Evolutionary conservation across 1,284 basidiomycete genomes (phyloP), one percentile per base, ranked within the genome.

Genomic region (Coniophora puteana): DNA sequence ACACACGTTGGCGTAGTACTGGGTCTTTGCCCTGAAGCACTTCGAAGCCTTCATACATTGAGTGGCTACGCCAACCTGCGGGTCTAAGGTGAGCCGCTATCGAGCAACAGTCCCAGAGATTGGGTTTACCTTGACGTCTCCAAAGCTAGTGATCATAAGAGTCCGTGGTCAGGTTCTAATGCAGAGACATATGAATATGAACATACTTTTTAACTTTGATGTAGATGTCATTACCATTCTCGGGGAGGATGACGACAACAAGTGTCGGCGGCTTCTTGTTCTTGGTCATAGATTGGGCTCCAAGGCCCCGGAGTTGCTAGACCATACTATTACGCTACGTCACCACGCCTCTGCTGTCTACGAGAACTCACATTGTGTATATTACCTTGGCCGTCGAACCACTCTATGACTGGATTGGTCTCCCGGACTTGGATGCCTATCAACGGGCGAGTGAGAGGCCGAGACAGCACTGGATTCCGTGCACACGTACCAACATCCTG

Each of bases 1-100:
- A 48, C 74, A 79, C 5, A 89, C 80, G 48, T 89, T 89, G 0
- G 86, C 83, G 44, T 71, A 89, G 53, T 89, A 89, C 49, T 89
- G 86, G 0, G 71, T 57, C 45, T 78, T 86, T 1, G 80, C 85
- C 6, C 70, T 61, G 45, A 62, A 70, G 52, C 81, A 83, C 51
- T 85, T 87, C 3, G 53, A 61, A 12, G 68, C 67, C 57, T 83
- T 85, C 54, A 89, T 49, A 55, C 86, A 89, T 47, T 88, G 85
- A 0, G 85, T 89, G 0, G 83, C 74, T 7, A 87, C 77, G 23
- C 85, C 83, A 45, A 69, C 68, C 79, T 85, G n/a, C n/a, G n/a
- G n/a, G n/a, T 43, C 8, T 28, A 40, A 30, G 8, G 44, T 50
- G 26, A 41, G 41, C n/a, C 46, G 36, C 29, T 3, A 20, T n/a